A percentile compares a stretch with the other conserved stretches of the same genome.
Evolutionary conservation across 176 grass and related monocot species (phyloP).

Genomic region (Oryza punctata): DNA sequence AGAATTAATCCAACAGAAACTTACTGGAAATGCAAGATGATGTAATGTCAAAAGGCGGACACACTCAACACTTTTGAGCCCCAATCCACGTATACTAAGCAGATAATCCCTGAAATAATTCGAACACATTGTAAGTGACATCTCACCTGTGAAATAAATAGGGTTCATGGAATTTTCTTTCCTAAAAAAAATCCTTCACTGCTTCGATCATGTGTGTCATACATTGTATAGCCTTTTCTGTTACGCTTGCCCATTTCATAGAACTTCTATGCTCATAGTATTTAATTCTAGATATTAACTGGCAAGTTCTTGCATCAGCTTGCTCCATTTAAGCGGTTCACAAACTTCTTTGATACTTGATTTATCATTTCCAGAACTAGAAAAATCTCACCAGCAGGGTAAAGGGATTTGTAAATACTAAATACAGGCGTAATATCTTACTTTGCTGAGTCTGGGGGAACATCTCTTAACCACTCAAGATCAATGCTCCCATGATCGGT

Average conservation of each 20-base stretch:
- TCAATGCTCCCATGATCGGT: constrained; percentile 93
- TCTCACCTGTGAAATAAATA: constrained; percentile 30
- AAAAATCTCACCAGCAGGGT: constrained; percentile 29
- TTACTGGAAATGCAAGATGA: constrained; percentile 96
- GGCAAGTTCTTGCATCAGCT: neutral
- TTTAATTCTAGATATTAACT: constrained; percentile 28
- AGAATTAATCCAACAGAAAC: constrained; percentile 37
- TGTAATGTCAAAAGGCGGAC: constrained; percentile 89
- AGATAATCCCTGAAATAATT: constrained; percentile 82
- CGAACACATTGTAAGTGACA: constrained; percentile 34
- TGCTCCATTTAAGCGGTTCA: constrained; percentile 21
- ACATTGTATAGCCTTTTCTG: constrained; percentile 7
- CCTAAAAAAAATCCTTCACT: neutral
- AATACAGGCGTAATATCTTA: constrained; percentile 52
- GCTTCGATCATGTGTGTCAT: constrained; percentile 16
- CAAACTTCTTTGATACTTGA: neutral
- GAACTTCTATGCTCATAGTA: constrained; percentile 11
- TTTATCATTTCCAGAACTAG: constrained; percentile 20
- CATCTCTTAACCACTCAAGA: constrained; percentile 91
- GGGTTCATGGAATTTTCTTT: constrained; percentile 20
- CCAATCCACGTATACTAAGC: constrained; percentile 90
- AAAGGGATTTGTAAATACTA: constrained; percentile 22
- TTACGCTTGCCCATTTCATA: neutral
- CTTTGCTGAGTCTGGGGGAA: constrained; percentile 74
- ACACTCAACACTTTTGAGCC: constrained; percentile 98